Base-by-base conservation (phyloP, 2,329 filamentous ascomycete species). In the Harringtonia aguacate region DNA sequence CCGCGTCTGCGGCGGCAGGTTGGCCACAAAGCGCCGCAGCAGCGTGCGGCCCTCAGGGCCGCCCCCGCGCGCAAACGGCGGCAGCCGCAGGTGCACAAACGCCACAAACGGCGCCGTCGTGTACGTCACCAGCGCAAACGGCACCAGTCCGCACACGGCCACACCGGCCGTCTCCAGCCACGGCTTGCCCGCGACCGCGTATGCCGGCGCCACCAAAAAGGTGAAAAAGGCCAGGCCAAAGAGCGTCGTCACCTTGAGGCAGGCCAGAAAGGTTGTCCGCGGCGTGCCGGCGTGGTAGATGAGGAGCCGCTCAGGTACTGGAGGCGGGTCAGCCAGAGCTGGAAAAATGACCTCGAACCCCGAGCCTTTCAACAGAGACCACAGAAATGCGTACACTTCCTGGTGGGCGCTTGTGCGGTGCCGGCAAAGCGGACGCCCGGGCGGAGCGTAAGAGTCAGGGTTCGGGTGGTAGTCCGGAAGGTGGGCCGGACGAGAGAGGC, bases 261-360 rank as follows among this genome's bases (percentile, higher is more conserved):
- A 75, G 39, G 81, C 84, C 37, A 90, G 63, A 51, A 84, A 81
- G 8, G 79, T 75, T 27, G 75, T 81, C 46, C 76, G 72, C 9
- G 72, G 71, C 1, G 77, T 81, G 42, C 86, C 84, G 43, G 79
- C 79, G 62, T 88, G 83, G 61, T 86, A 94, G 49, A 94, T 74
- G 52, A 87, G 70, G 24, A 89, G 57, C 14, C 66, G 66, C 50
- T 77, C 70, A 0, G 78, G 76, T 46, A 49, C 45, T 47, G 20
- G 30, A 2, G 9, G 31, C 15, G 17, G 15, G 24, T 73, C 72
- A 29, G 61, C 71, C 76, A 41, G 14, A n/a, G n/a, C n/a, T n/a
- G n/a, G n/a, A n/a, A n/a, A n/a, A n/a, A n/a, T n/a, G n/a, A n/a
- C n/a, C n/a, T n/a, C n/a, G n/a, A n/a, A n/a, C n/a, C n/a, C n/a